These are phyloP conservation scores for Rhodotorula sphaerocarpa DNA, from an alignment of 768 basidiomycete genomes.

Conservation along the genomic window DNA sequence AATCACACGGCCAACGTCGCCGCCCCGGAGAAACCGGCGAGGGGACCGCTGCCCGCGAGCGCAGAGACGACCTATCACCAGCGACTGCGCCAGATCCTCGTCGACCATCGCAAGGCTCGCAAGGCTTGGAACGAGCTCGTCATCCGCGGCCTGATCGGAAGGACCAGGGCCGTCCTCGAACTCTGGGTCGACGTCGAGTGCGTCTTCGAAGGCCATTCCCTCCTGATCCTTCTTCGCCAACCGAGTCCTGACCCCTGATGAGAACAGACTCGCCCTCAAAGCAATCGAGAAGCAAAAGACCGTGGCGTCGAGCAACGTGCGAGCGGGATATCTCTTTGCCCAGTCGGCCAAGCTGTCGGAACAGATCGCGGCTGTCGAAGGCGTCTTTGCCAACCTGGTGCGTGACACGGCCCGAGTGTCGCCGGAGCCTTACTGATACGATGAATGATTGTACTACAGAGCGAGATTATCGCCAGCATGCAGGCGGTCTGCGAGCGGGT, in stretches of 20 bases:
- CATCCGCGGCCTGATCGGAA: constrained; percentile 23
- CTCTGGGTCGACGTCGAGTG: constrained; percentile 34
- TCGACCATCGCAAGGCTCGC: constrained; percentile 25
- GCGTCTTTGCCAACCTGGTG: constrained; percentile 21
- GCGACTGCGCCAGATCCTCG: constrained; percentile 16
- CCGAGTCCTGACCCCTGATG: neutral
- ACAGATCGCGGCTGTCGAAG: constrained; percentile 25
- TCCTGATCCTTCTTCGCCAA: neutral
- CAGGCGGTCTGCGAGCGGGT: constrained; percentile 18
- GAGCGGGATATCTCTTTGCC: constrained; percentile 27
- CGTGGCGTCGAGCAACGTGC: constrained; percentile 1
- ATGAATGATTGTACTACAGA: neutral
- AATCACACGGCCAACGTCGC: neutral
- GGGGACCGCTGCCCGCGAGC: constrained; percentile 13
- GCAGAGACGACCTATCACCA: constrained; percentile 30
- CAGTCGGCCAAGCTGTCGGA: constrained; percentile 31
- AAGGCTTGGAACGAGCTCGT: constrained; percentile 30
- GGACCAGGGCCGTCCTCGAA: constrained; percentile 24
- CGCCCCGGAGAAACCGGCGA: neutral
- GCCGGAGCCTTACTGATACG: neutral
- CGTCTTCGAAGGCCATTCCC: neutral
- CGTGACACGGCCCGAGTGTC: neutral
- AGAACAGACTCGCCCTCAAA: constrained; percentile 14
- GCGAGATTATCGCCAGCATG: constrained; percentile 8
- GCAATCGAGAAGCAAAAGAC: constrained; percentile 4